These are phyloP conservation scores for Tuctoria greenei DNA, from an alignment of 176 grass and related monocot genomes.

Conservation along the genomic window DNA sequence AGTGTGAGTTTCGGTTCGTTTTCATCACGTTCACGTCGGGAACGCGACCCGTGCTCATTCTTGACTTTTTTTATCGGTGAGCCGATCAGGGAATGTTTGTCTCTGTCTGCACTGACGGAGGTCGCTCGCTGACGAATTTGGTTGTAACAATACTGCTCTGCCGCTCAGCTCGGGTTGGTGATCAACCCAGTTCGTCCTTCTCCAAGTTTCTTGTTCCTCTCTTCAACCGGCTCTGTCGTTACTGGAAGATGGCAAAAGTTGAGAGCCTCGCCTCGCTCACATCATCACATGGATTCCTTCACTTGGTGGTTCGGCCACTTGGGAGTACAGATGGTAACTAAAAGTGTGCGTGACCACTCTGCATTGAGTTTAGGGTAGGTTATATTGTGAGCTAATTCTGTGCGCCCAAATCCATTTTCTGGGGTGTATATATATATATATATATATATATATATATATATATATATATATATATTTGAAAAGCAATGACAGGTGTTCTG, in stretches of 20 bases:
- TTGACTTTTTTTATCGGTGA: conserved; percentile 27
- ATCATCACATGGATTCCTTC: background rate
- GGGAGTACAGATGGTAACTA: background rate
- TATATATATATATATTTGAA: too few species aligned
- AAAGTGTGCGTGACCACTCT: too few species aligned
- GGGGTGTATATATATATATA: too few species aligned
- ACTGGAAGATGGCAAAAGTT: background rate
- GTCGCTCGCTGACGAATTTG: background rate
- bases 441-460: too few species aligned
- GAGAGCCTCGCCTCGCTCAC: background rate
- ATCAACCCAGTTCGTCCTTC: background rate
- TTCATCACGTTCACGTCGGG: background rate
- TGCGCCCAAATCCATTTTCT: too few species aligned
- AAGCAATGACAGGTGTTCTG: too few species aligned
- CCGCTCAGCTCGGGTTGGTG: conserved; percentile 19
- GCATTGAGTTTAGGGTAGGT: background rate
- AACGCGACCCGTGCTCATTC: background rate
- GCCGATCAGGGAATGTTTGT: conserved; percentile 25
- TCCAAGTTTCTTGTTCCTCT: background rate
- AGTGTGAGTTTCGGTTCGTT: background rate
- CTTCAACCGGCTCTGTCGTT: background rate
- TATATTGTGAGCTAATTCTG: background rate
- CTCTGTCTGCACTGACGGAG: background rate
- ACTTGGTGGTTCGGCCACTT: background rate
- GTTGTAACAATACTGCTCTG: background rate